A percentile compares a stretch with the other conserved stretches of the same genome.
These are phyloP conservation scores for Fraxinus baroniana DNA, from an alignment of 305 asterid species.

Conservation along the genomic window DNA sequence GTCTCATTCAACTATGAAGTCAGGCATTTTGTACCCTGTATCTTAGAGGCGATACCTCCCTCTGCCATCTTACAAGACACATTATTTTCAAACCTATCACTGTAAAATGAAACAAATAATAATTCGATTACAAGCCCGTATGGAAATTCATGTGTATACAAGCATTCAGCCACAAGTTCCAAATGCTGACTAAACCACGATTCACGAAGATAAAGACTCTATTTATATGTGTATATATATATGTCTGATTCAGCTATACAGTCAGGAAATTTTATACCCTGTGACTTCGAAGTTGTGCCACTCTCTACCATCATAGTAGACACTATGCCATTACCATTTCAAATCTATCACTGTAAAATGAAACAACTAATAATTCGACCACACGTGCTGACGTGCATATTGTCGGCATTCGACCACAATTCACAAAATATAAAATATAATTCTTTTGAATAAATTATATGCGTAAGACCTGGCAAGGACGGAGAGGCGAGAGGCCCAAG, in stretches of 20 bases:
- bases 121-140: no score
- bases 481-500: conserved; percentile 91
- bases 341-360: not conserved
- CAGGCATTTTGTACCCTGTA: no score
- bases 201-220: not conserved
- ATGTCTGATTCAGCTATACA: not conserved
- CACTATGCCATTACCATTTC: not conserved
- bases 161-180: not conserved
- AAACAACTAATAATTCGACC: not conserved
- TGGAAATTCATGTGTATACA: no score
- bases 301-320: not conserved
- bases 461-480: conserved; percentile 60
- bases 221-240: no score
- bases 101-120: no score
- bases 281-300: not conserved
- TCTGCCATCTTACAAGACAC: no score
- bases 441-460: not conserved
- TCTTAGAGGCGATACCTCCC: no score
- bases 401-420: not conserved
- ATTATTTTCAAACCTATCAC: no score
- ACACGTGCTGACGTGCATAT: no score
- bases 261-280: not conserved
- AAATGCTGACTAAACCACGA: not conserved
- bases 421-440: not conserved
- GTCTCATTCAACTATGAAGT: not conserved